phyloP scores from a whole-genome alignment of 1,284 basidiomycete genomes.

The Rhodotorula sp. region DNA sequence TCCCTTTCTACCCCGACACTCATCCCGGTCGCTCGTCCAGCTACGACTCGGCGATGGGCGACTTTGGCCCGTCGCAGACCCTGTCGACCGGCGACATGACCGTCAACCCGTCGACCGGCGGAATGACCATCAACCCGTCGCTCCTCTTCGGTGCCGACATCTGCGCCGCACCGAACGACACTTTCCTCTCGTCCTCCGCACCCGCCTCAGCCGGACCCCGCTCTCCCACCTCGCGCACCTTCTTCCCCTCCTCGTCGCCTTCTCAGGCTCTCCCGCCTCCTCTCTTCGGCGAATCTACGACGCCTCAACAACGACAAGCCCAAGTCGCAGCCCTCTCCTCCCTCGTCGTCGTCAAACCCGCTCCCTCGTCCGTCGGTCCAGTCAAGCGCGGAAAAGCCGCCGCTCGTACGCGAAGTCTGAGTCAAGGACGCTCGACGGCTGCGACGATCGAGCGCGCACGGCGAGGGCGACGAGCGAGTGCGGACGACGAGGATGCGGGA shows the following conservation, averaged over 20 bases:
- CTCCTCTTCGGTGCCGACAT: background rate
- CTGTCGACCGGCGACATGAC: background rate
- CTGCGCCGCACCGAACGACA: background rate
- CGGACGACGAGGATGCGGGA: background rate
- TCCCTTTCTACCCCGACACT: background rate
- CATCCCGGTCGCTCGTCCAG: background rate
- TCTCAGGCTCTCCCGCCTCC: background rate
- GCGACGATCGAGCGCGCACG: background rate
- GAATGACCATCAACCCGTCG: background rate
- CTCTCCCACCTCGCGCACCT: background rate
- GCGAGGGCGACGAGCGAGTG: background rate
- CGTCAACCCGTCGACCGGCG: background rate
- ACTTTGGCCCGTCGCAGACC: background rate
- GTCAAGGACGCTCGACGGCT: background rate
- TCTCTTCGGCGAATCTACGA: background rate
- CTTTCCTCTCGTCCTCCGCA: background rate
- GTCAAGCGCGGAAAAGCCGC: background rate
- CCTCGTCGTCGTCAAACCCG: background rate
- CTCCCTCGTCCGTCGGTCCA: background rate
- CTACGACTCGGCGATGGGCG: too few species aligned
- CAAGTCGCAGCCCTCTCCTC: background rate
- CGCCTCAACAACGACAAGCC: background rate
- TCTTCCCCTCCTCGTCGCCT: background rate
- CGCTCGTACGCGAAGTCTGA: too few species aligned
- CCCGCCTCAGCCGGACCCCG: background rate